These are phyloP conservation scores for Xylaria palmicola DNA, from an alignment of 495 filamentous ascomycete genomes.

Conservation along the genomic window DNA sequence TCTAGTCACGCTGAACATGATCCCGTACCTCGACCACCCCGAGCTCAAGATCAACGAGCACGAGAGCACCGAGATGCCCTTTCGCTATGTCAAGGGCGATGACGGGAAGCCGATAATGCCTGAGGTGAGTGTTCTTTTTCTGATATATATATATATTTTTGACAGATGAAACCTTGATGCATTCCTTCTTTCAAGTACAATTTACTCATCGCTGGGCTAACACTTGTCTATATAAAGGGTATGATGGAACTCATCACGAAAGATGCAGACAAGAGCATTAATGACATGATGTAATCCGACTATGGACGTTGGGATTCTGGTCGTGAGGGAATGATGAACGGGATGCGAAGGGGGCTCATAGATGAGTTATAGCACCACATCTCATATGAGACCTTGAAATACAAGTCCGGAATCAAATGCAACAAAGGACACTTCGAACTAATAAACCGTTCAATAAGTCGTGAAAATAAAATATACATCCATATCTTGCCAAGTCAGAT, in stretches of 20 bases:
- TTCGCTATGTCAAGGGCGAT: constrained; percentile 80
- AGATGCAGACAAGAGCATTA: constrained; percentile 88
- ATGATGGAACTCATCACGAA: constrained; percentile 93
- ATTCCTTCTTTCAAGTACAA: too few species aligned
- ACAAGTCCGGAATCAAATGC: too few species aligned
- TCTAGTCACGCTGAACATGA: constrained; percentile 68
- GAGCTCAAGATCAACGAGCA: constrained; percentile 86
- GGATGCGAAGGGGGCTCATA: too few species aligned
- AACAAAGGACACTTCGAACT: too few species aligned
- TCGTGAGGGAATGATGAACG: background rate
- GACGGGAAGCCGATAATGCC: constrained; percentile 87
- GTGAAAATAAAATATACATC: background rate
- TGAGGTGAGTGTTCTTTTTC: constrained; percentile 55
- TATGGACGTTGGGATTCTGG: background rate
- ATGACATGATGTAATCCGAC: constrained; percentile 70
- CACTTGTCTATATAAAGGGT: constrained; percentile 54
- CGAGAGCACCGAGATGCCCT: constrained; percentile 95
- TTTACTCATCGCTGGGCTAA: too few species aligned
- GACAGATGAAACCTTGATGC: too few species aligned
- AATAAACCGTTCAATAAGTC: too few species aligned
- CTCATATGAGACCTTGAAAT: too few species aligned
- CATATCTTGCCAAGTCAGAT: background rate
- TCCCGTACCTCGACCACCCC: constrained; percentile 81
- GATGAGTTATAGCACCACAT: too few species aligned
- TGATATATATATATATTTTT: too few species aligned